phyloP scores from a whole-genome alignment of 805 yeast genomes.

The Spathaspora gorwiae region DNA sequence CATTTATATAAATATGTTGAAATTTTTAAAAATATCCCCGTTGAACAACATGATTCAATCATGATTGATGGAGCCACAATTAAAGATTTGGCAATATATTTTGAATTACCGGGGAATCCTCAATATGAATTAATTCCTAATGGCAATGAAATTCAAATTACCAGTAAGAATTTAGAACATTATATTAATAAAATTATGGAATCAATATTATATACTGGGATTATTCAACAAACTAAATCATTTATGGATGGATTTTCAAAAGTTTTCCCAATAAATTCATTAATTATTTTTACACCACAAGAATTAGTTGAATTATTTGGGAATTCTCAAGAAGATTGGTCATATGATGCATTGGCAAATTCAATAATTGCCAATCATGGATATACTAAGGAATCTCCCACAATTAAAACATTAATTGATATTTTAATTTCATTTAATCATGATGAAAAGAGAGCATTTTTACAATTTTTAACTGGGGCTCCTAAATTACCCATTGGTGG shows the following conservation, averaged over 20 bases:
- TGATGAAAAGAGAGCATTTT: conserved; percentile 62
- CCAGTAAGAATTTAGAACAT: conserved; percentile 47
- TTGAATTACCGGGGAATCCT: conserved; percentile 74
- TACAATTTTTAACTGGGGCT: conserved; percentile 89
- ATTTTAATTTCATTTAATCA: conserved; percentile 52
- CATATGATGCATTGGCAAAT: conserved; percentile 51
- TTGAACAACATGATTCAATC: conserved; percentile 12
- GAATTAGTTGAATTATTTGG: conserved; percentile 76
- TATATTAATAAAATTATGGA: conserved; percentile 59
- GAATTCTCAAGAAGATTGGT: conserved; percentile 84
- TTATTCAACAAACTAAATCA: conserved; percentile 56
- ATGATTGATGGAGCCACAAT: conserved; percentile 38
- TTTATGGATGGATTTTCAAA: conserved; percentile 78
- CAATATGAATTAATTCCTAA: conserved; percentile 50
- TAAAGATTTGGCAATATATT: conserved; percentile 55
- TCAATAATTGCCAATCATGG: conserved; percentile 88
- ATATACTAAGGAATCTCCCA: conserved; percentile 62
- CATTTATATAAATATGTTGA: conserved; percentile 44
- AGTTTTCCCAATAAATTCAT: conserved; percentile 73
- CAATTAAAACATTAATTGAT: conserved; percentile 57
- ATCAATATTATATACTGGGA: conserved; percentile 57
- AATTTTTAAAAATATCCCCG: conserved; percentile 13
- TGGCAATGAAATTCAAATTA: conserved; percentile 52
- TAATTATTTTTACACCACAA: conserved; percentile 66
- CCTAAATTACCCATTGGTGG: conserved; percentile 95